Evolutionary conservation across 2,329 filamentous ascomycete genomes (phyloP).

Genomic region (Aspergillus sp.): DNA sequence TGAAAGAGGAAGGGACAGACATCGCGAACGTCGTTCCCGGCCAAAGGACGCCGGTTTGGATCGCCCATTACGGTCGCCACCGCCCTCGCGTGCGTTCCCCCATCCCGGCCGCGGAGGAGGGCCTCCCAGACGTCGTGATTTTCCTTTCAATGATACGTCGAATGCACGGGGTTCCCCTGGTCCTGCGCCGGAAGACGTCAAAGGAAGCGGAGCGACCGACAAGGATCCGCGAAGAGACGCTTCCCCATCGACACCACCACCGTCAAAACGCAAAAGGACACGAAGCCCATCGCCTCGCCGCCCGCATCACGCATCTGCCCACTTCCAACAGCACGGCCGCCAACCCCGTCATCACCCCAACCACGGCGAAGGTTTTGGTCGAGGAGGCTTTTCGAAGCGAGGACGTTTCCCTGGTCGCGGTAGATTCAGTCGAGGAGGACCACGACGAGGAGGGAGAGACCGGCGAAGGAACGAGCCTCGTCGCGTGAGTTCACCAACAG

Average conservation of each 20-base stretch:
- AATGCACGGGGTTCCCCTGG: constrained; percentile 21
- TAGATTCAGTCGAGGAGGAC: constrained; percentile 22
- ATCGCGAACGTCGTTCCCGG: constrained; percentile 31
- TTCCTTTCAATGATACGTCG: constrained; percentile 16
- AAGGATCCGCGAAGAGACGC: constrained; percentile 23
- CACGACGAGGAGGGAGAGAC: constrained; percentile 28
- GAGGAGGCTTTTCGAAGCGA: constrained; percentile 29
- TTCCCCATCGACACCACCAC: constrained; percentile 22
- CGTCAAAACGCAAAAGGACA: constrained; percentile 33
- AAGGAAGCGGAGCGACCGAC: constrained; percentile 12
- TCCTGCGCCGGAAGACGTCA: constrained; percentile 11
- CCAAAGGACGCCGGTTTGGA: constrained; percentile 29
- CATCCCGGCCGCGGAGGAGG: constrained; percentile 26
- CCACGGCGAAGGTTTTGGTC: constrained; percentile 29
- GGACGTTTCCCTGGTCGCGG: constrained; percentile 27
- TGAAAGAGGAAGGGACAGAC: constrained; percentile 33
- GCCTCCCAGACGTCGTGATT: constrained; percentile 21
- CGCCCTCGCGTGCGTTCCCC: constrained; percentile 24
- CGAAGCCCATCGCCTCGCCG: constrained; percentile 33
- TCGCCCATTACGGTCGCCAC: constrained; percentile 34
- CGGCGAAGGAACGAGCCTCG: constrained; percentile 23
- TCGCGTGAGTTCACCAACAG: constrained; percentile 19
- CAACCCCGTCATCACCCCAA: constrained; percentile 18
- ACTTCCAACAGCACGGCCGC: not conserved
- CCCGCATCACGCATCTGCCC: constrained; percentile 15